Base-by-base conservation (phyloP, 176 grass and related monocot species). In the Guadua angustifolia region DNA sequence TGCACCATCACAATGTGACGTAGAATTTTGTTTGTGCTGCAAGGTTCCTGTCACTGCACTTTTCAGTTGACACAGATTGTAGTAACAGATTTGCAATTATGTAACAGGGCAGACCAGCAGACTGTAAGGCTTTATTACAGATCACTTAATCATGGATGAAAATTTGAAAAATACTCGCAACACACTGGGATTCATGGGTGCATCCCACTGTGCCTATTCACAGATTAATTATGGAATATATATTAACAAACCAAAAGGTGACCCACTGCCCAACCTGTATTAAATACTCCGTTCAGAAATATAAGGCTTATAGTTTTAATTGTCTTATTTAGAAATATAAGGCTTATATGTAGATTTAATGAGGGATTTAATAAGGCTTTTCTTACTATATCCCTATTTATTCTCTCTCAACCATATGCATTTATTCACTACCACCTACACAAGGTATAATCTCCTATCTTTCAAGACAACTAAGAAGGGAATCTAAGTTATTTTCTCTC, bases 21-120 rank as follows among this genome's bases (percentile, higher is more conserved):
- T 95, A 82, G 86, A 89, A 84, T 92, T 79, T 71, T 63, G 82
- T 40, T 92, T 82, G 57, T 79, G 47, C 89, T 9, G 73, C 69
- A 39, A 68, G 38, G 52, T 74, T 80, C 65, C 92, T 94, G 87
- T 80, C 68, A 88, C 24, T 64, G 70, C 40, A 86, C 12, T 76
- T 60, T 78, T 80, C 38, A 84, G 59, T 73, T 67, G 62, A 65
- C 76, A 83, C 13, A 76, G 52, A 91, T 66, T 45, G 40, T 33
- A 49, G 22, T 46, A 73, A 66, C 21, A 78, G 63, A 83, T 51
- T 78, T 73, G 26, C 21, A 72, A 78, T 67, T 65, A 71, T 57
- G 82, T 66, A 56, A 78, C 50, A 56, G 36, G 35, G 35, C 35
- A 36, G 35, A 36, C 35, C 9, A 1, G 16, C 35, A 77, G 72